phyloP scores from a whole-genome alignment of 2,329 filamentous ascomycete species.

The Colletotrichum sp. region DNA sequence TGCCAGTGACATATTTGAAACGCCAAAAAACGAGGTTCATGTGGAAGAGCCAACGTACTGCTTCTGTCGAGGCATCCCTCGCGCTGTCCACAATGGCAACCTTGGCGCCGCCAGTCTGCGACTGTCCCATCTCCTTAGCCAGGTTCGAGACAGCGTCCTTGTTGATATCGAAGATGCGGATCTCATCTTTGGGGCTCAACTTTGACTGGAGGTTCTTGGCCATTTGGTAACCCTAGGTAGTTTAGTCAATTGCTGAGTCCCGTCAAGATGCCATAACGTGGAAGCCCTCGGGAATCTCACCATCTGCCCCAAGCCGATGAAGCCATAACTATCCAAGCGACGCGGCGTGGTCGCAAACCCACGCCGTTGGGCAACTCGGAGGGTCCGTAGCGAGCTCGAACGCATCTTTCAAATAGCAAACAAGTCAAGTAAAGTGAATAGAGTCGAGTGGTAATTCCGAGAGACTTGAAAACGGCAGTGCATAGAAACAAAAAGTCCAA shows the following conservation, averaged over 20 bases:
- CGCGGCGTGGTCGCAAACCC: constrained; percentile 55
- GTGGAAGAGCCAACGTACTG: constrained; percentile 45
- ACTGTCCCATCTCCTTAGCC: constrained; percentile 49
- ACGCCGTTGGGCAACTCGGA: constrained; percentile 43
- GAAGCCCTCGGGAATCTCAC: constrained; percentile 38
- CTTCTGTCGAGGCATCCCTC: constrained; percentile 54
- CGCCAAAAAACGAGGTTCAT: neutral
- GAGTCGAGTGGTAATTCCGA: neutral
- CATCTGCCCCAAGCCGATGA: constrained; percentile 67
- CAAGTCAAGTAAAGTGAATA: neutral
- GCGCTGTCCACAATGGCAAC: constrained; percentile 50
- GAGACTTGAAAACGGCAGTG: neutral
- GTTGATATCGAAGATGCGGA: constrained; percentile 64
- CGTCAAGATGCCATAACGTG: neutral
- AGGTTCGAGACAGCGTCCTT: constrained; percentile 50
- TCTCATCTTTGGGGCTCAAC: constrained; percentile 52
- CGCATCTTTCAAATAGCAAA: neutral
- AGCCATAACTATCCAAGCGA: constrained; percentile 59
- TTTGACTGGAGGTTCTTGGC: constrained; percentile 66
- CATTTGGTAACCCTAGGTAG: constrained; percentile 63
- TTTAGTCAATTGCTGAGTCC: neutral
- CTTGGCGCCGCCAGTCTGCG: constrained; percentile 48
- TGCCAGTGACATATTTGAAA: constrained; percentile 19
- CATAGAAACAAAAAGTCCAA: neutral
- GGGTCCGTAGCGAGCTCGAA: constrained; percentile 23